phyloP scores from a whole-genome alignment of 345 rosid species.

The Zanthoxylum bungeanum region DNA sequence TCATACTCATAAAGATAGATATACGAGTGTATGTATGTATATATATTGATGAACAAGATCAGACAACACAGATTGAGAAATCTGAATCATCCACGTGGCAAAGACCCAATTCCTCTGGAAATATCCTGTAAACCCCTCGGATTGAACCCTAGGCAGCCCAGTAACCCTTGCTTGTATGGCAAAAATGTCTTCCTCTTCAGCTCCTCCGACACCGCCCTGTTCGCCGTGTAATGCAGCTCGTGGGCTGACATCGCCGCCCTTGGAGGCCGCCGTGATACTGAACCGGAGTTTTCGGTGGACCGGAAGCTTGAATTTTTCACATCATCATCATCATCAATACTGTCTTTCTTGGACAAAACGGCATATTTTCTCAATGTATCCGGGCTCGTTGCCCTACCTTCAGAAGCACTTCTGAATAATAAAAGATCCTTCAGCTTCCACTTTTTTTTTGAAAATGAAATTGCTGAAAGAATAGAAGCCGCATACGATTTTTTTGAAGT shows the following conservation, averaged over 20 bases:
- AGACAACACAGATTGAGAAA: conserved; percentile 1
- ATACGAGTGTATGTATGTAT: neutral
- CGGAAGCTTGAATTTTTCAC: conserved; percentile 53
- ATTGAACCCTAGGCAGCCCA: conserved; percentile 91
- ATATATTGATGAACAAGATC: neutral
- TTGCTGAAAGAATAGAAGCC: conserved; percentile 58
- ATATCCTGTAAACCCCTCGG: conserved; percentile 57
- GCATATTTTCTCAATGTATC: conserved; percentile 49
- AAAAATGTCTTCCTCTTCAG: conserved; percentile 77
- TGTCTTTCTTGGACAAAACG: conserved; percentile 48
- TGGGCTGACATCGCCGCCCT: conserved; percentile 60
- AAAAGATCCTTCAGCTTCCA: conserved; percentile 85
- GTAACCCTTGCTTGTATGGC: conserved; percentile 87
- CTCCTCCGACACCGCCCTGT: conserved; percentile 88
- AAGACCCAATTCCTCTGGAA: conserved; percentile 66
- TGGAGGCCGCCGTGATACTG: conserved; percentile 41
- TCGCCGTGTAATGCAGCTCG: conserved; percentile 81
- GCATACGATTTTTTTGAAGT: conserved; percentile 40
- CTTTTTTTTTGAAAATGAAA: conserved; percentile 61
- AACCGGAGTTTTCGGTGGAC: conserved; percentile 56
- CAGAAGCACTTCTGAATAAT: conserved; percentile 90
- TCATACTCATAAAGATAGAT: neutral
- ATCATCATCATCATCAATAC: conserved; percentile 38
- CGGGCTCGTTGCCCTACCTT: conserved; percentile 64
- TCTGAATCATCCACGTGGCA: conserved; percentile 55